phyloP scores from a whole-genome alignment of 495 filamentous ascomycete species.

The Lophiotrema nucula region DNA sequence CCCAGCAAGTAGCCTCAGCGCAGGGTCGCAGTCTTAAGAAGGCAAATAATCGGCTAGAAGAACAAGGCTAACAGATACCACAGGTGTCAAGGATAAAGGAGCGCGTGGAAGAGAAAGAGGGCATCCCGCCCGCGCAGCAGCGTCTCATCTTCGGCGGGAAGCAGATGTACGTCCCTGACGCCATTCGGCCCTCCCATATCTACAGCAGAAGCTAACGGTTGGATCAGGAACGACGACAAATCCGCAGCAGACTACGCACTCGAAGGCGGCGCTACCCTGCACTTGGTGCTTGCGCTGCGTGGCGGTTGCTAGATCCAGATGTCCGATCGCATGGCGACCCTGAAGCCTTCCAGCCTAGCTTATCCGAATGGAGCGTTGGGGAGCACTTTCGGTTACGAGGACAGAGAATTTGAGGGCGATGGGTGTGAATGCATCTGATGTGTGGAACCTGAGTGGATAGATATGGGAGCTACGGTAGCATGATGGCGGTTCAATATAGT shows the following conservation, averaged over 20 bases:
- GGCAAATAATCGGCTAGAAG: too few relatives aligned
- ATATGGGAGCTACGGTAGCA: too few relatives aligned
- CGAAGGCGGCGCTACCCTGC: constrained; percentile 88
- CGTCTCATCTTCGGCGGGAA: constrained; percentile 94
- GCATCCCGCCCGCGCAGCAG: constrained; percentile 96
- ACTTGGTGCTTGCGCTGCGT: constrained; percentile 89
- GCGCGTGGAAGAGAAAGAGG: constrained; percentile 97
- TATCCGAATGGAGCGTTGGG: not conserved
- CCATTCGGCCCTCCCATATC: not conserved
- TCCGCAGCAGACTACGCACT: constrained; percentile 81
- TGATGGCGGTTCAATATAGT: too few relatives aligned
- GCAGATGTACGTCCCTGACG: constrained; percentile 71
- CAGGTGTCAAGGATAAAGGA: constrained; percentile 96
- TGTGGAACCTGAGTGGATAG: too few relatives aligned
- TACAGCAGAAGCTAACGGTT: not conserved
- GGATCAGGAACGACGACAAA: constrained; percentile 83
- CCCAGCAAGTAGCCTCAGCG: too few relatives aligned
- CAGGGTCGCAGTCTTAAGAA: too few relatives aligned
- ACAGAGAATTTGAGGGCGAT: too few relatives aligned
- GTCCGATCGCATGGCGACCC: too few relatives aligned
- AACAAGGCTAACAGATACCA: constrained; percentile 14
- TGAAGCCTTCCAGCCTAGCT: not conserved
- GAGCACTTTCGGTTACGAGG: too few relatives aligned
- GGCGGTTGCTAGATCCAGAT: constrained; percentile 58
- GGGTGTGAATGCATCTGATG: too few relatives aligned